Evolutionary conservation across 176 grass and related monocot genomes (phyloP).

Genomic region (Hordeum vulgare): DNA sequence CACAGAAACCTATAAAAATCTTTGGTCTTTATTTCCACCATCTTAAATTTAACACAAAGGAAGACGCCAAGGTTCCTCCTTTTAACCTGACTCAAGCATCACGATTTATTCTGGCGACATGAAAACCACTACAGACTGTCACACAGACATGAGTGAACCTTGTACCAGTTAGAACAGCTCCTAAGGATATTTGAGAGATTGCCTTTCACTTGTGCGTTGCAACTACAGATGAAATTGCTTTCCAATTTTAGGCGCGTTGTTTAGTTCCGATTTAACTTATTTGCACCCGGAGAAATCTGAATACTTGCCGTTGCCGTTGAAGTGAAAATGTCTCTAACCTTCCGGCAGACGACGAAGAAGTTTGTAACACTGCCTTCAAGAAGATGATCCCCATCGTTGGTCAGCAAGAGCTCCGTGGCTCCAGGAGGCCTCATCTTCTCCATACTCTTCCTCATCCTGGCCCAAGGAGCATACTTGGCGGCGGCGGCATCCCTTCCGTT

Average conservation of each 20-base stretch:
- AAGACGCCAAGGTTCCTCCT: not conserved
- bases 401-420: conserved; percentile 68
- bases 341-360: conserved; percentile 72
- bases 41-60: not conserved
- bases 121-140: not conserved
- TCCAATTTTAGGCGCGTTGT: not conserved
- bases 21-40: not conserved
- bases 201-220: not conserved
- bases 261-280: not conserved
- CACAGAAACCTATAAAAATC: not conserved
- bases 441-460: conserved; percentile 66
- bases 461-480: conserved; percentile 76
- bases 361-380: conserved; percentile 85
- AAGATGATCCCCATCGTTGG: conserved; percentile 68
- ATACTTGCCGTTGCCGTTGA: not conserved
- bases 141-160: not conserved
- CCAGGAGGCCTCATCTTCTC: conserved; percentile 84
- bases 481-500: conserved; percentile 45
- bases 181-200: not conserved
- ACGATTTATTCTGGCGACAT: not conserved
- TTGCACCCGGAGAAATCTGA: not conserved
- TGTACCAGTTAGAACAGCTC: not conserved
- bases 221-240: not conserved
- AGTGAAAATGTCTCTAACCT: conserved; percentile 18
- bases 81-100: not conserved